Percentiles rank a stretch among this genome's conserved stretches.
Conservation (phyloP, 176 grass and related monocot genomes). For the Metroxylon sagu region DNA sequence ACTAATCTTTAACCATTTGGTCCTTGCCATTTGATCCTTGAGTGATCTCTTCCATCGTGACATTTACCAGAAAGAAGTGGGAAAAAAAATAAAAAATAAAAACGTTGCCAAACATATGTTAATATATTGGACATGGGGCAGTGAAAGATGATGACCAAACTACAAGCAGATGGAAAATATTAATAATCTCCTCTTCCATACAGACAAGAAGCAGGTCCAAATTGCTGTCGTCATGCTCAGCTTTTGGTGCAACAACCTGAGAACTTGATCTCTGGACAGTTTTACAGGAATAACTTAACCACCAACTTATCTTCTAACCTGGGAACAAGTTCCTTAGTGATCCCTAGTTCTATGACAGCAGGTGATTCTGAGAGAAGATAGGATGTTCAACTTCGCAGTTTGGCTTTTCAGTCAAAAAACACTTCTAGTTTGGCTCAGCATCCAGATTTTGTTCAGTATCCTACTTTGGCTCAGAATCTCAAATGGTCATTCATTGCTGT, state of each 20-base stretch:
- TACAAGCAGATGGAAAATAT: conserved; percentile 66
- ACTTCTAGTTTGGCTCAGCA: conserved; percentile 3
- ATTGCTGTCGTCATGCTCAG: conserved; percentile 52
- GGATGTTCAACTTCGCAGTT: background rate
- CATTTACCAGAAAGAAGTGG: no score
- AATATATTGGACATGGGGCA: conserved; percentile 81
- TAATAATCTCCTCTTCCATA: conserved; percentile 56
- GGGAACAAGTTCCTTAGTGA: conserved; percentile 6
- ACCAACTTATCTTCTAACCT: conserved; percentile 40
- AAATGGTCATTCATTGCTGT: background rate
- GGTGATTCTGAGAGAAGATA: conserved; percentile 4
- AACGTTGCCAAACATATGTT: conserved; percentile 57
- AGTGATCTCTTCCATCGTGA: no score
- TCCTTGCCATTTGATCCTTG: no score
- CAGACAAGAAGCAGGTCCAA: conserved; percentile 70
- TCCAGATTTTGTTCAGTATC: background rate
- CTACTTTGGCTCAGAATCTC: background rate
- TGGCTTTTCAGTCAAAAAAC: conserved; percentile 6
- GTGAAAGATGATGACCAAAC: conserved; percentile 67
- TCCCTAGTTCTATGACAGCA: conserved; percentile 14
- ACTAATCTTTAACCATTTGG: no score
- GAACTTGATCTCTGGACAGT: conserved; percentile 67
- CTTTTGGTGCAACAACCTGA: conserved; percentile 70
- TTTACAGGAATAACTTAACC: conserved; percentile 65
- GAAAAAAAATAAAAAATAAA: background rate